Evolutionary conservation across 1,284 basidiomycete species (phyloP), one percentile per base, ranked within the genome.

Genomic region (Somion occarium): DNA sequence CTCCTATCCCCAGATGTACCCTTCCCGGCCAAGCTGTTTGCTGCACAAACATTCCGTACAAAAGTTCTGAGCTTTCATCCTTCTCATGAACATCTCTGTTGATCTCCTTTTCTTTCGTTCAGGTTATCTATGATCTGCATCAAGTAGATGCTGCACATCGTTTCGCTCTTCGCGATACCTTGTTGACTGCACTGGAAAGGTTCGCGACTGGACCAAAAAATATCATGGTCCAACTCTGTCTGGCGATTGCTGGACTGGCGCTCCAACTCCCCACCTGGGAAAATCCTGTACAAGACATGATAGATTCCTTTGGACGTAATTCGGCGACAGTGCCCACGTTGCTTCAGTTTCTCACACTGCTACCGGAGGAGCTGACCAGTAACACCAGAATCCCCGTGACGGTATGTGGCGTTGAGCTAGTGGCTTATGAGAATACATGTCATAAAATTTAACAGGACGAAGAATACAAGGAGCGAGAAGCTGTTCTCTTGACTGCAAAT

Each of bases 101-200:
- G 45, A 55, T 45, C 38, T 50, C 44, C 44, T 52, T 26, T 27
- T 49, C 50, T 39, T 3, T 49, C 26, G 52, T 50, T 52, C 62
- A 98, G 95, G 93, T 98, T 61, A 93, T 88, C 5, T 99, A 95
- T 69, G 97, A 99, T 78, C 83, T 99, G 44, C 72, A 88, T 50
- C 92, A 98, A 78, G 84, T 99, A 48, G 83, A 91, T 56, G 64
- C 73, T 11, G 73, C 79, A 44, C 82, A 93, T 56, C 73, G 89
- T 2, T 74, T 86, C n/a, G 76, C 86, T 5, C 76, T 99, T 43
- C 83, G 93, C 46, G 93, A 98, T 67, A 96, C 93, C 1, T 75
- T 99, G 50, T 67, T 98, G 53, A 70, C 83, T 22, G 90, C 92
- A 2, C 73, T 99, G 53, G 61, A 83, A 69, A 66, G 72, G 54